Conservation (phyloP, 164 flowering plant genomes). For the Sextonia rubra region DNA sequence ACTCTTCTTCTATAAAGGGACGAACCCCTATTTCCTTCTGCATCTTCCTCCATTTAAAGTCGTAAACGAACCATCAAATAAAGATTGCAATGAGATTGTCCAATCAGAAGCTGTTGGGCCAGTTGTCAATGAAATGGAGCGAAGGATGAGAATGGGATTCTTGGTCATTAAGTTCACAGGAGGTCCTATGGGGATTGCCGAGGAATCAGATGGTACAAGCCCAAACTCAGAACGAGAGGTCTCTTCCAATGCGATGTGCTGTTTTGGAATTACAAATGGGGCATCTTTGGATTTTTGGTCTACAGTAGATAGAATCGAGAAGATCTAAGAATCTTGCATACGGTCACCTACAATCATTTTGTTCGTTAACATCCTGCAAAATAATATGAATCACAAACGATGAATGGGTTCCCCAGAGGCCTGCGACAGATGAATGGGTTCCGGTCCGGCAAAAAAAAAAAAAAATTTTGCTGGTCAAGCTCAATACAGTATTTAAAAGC, state of each 20-base stretch:
- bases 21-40: no score
- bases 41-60: no score
- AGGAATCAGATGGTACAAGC: slow-evolving; percentile 47
- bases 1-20: no score
- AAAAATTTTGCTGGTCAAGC: no score
- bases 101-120: slow-evolving; percentile 57
- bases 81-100: no score
- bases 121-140: slow-evolving; percentile 57
- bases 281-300: slow-evolving; percentile 33
- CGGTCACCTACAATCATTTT: slow-evolving; percentile 27
- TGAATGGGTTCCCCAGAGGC: neutral
- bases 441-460: no score
- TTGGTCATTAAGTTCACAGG: slow-evolving; percentile 28
- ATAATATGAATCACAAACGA: neutral
- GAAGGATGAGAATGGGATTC: slow-evolving; percentile 41
- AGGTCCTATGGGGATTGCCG: slow-evolving; percentile 33
- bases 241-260: slow-evolving; percentile 34
- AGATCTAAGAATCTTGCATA: slow-evolving; percentile 35
- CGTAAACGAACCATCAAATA: no score
- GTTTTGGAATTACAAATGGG: slow-evolving; percentile 40
- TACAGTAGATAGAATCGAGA: slow-evolving; percentile 36
- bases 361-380: slow-evolving; percentile 36
- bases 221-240: slow-evolving; percentile 47
- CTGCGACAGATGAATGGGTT: neutral
- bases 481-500: no score